Conservation (phyloP, 2,329 filamentous ascomycete genomes). For the Ophiobolus disseminans region DNA sequence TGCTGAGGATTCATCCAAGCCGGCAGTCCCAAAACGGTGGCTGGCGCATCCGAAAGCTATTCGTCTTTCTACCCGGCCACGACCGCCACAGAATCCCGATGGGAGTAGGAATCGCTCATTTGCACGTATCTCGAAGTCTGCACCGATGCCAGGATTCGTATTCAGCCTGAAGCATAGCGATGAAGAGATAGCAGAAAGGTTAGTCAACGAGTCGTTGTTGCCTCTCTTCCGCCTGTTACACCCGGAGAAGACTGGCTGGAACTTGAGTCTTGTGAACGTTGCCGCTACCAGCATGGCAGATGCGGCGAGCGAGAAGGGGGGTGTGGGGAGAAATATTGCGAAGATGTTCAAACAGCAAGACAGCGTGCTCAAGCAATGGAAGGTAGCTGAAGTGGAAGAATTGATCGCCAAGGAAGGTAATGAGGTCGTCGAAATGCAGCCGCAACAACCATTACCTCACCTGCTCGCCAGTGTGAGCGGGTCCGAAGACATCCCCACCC, state of each 20-base stretch:
- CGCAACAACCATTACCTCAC: not conserved
- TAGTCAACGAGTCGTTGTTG: conserved; percentile 73
- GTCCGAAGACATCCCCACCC: conserved; percentile 43
- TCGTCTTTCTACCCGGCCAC: conserved; percentile 77
- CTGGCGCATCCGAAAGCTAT: conserved; percentile 81
- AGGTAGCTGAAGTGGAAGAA: conserved; percentile 55
- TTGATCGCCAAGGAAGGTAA: conserved; percentile 18
- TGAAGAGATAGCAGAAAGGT: conserved; percentile 68
- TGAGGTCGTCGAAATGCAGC: not conserved
- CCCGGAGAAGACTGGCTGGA: conserved; percentile 73
- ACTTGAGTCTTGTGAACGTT: conserved; percentile 83
- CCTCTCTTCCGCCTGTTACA: conserved; percentile 79
- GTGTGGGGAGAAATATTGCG: conserved; percentile 74
- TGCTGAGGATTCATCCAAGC: not conserved
- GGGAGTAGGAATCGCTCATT: conserved; percentile 65
- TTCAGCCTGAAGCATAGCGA: conserved; percentile 68
- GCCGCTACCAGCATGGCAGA: conserved; percentile 83
- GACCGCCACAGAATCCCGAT: conserved; percentile 60
- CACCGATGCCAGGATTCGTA: conserved; percentile 74
- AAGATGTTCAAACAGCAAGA: conserved; percentile 83
- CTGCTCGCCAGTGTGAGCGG: conserved; percentile 18
- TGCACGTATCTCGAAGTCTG: conserved; percentile 77
- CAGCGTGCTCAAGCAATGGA: conserved; percentile 71
- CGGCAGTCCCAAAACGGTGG: conserved; percentile 62
- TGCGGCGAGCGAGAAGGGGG: conserved; percentile 53